phyloP scores from a whole-genome alignment of 306 rosid genomes.

The Pyrus communis region DNA sequence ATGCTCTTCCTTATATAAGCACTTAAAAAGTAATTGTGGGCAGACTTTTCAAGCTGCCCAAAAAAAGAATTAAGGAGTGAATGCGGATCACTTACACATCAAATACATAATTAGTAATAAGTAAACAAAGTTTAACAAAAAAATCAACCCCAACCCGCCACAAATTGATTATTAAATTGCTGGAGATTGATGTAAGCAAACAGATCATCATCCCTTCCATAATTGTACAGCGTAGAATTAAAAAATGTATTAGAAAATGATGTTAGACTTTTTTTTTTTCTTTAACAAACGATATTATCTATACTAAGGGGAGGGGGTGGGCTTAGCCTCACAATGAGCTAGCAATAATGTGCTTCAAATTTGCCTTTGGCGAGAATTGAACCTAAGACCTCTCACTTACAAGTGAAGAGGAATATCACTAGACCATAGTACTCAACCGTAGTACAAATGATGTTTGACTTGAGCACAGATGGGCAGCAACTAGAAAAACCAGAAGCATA shows the following conservation, averaged over 20 bases:
- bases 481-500: slow-evolving; percentile 17
- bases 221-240: background rate
- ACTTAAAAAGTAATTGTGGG: slow-evolving; percentile 23
- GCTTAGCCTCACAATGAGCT: no score
- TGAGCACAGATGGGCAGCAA: slow-evolving; percentile 11
- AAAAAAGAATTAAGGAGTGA: slow-evolving; percentile 18
- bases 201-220: slow-evolving; percentile 9
- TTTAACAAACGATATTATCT: no score
- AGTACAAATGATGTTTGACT: slow-evolving; percentile 20
- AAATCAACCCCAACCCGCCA: slow-evolving; percentile 8
- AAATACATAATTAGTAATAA: background rate
- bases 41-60: slow-evolving; percentile 50
- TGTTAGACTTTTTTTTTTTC: slow-evolving; percentile 18
- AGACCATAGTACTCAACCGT: no score
- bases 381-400: no score
- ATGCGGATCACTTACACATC: slow-evolving; percentile 25
- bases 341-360: no score
- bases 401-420: no score
- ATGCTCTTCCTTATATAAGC: slow-evolving; percentile 39
- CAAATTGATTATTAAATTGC: slow-evolving; percentile 5
- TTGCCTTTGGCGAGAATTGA: no score
- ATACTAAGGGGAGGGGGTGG: no score
- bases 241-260: background rate
- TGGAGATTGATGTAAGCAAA: slow-evolving; percentile 19
- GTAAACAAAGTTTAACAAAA: background rate